Evolutionary conservation across 2,329 filamentous ascomycete species (phyloP).

Genomic region (Sporothrix inflata): DNA sequence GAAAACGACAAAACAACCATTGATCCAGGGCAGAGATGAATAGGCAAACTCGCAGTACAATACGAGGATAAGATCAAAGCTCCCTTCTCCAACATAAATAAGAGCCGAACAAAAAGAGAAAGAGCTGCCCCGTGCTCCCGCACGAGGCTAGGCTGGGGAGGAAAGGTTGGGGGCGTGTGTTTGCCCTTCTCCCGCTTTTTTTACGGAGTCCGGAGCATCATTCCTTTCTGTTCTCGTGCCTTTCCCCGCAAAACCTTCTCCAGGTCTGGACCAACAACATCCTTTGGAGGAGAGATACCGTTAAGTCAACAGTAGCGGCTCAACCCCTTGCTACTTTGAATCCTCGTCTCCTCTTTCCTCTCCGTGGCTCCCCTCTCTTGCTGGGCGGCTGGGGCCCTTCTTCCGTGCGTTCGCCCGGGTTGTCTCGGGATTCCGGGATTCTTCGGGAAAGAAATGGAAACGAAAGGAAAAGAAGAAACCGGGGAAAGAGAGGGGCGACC

Average conservation of each 20-base stretch:
- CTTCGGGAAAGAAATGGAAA: conserved; percentile 12
- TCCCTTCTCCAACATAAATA: neutral
- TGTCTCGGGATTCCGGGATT: conserved; percentile 25
- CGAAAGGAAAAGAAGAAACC: conserved; percentile 12
- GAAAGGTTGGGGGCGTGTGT: neutral
- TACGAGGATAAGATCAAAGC: neutral
- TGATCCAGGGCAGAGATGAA: neutral
- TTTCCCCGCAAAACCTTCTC: conserved; percentile 22
- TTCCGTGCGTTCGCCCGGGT: conserved; percentile 23
- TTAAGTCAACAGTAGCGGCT: neutral
- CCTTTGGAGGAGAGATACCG: neutral
- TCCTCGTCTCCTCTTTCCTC: neutral
- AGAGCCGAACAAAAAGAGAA: neutral
- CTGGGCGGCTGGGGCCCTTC: neutral
- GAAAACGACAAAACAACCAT: neutral
- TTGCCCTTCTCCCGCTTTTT: neutral
- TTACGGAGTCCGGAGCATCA: neutral
- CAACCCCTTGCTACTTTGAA: neutral
- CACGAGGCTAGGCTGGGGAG: neutral
- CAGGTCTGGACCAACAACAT: neutral
- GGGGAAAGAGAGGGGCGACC: conserved; percentile 1
- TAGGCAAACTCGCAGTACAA: neutral
- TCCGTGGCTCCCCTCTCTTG: neutral
- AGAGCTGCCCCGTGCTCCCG: neutral
- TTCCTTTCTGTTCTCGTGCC: neutral